These are phyloP conservation scores for Annulohypoxylon moriforme DNA, from an alignment of 495 filamentous ascomycete species.

Conservation along the genomic window DNA sequence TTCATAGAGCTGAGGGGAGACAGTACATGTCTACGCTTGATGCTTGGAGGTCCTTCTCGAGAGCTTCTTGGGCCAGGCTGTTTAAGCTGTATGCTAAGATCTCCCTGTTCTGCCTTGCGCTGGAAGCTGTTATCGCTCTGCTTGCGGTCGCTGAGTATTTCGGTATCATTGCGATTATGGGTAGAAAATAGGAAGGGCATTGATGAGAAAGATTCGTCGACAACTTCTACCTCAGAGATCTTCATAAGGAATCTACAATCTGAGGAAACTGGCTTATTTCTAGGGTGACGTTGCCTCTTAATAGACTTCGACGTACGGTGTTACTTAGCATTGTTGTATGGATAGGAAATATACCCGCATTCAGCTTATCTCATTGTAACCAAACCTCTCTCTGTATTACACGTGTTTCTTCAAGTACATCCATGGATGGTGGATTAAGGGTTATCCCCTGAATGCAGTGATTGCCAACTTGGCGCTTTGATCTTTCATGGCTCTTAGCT, in stretches of 20 bases:
- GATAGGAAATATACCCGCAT: no score
- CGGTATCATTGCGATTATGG: background rate
- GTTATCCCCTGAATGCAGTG: no score
- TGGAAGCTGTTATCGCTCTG: background rate
- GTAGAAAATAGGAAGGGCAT: background rate
- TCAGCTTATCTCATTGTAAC: no score
- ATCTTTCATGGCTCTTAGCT: background rate
- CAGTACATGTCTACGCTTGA: conserved; percentile 68
- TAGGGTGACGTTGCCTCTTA: no score
- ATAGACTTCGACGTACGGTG: no score
- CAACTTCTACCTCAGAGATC: background rate
- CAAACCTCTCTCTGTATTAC: no score
- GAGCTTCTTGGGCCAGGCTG: conserved; percentile 65
- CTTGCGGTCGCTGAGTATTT: background rate
- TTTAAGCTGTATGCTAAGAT: conserved; percentile 68
- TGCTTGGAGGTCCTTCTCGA: conserved; percentile 73
- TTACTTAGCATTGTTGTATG: no score
- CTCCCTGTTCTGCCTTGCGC: background rate
- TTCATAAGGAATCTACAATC: no score
- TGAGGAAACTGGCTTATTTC: no score
- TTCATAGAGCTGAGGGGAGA: conserved; percentile 52
- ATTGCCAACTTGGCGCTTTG: background rate
- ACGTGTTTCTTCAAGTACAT: no score
- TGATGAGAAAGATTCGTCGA: background rate
- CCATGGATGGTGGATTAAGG: background rate